Conservation (phyloP, 2,329 filamentous ascomycete genomes). For the Shiraia sp. region DNA sequence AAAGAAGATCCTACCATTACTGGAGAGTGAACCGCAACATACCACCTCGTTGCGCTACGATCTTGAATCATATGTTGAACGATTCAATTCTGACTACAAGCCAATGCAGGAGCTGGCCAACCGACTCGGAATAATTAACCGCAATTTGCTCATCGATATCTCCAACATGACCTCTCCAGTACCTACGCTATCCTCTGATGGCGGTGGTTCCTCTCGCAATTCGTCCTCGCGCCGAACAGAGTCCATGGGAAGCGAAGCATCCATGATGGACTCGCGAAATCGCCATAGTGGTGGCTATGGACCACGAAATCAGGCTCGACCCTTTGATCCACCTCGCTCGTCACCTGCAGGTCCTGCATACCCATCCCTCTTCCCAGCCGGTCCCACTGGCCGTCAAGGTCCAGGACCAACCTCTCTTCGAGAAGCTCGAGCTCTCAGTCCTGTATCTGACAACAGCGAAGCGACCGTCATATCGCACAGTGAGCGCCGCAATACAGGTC, state of each 20-base stretch:
- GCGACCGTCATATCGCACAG: conserved; percentile 23
- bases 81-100: conserved; percentile 78
- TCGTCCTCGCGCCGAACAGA: conserved; percentile 51
- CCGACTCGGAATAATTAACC: conserved; percentile 77
- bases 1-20: conserved; percentile 75
- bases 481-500: conserved; percentile 26
- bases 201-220: conserved; percentile 45
- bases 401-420: conserved; percentile 21
- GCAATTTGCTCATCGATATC: conserved; percentile 63
- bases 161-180: conserved; percentile 62
- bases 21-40: conserved; percentile 58
- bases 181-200: conserved; percentile 48
- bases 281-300: conserved; percentile 69
- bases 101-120: conserved; percentile 71
- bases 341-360: conserved; percentile 29
- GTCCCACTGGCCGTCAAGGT: conserved; percentile 18
- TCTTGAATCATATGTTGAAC: conserved; percentile 71
- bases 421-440: conserved; percentile 29
- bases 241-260: conserved; percentile 45
- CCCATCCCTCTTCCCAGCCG: conserved; percentile 23
- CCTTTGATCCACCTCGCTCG: conserved; percentile 36
- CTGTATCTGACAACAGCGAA: conserved; percentile 35
- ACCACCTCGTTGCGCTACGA: conserved; percentile 62
- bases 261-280: conserved; percentile 43
- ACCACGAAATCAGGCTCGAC: conserved; percentile 25